These are phyloP conservation scores for Asclepias syriaca DNA, from an alignment of 257 asterid species.

Conservation along the genomic window DNA sequence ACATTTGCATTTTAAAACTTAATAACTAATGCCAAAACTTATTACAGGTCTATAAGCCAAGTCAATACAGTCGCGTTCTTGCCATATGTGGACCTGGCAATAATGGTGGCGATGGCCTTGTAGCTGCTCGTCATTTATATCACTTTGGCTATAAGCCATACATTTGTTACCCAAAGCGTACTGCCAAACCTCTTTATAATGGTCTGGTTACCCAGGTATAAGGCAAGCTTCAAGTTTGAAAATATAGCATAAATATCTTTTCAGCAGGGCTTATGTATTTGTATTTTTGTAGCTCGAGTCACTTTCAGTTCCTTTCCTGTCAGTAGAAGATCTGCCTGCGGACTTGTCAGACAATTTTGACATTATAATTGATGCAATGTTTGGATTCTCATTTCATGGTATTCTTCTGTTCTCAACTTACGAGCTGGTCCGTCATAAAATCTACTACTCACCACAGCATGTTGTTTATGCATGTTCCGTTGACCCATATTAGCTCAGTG, in stretches of 20 bases:
- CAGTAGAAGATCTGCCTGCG: conserved; percentile 67
- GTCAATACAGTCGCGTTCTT: conserved; percentile 59
- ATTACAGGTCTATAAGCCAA: conserved; percentile 64
- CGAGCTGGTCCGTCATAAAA: too few species aligned
- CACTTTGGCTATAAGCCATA: conserved; percentile 78
- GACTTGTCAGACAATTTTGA: conserved; percentile 70
- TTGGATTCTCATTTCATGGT: conserved; percentile 97
- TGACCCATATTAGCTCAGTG: not conserved
- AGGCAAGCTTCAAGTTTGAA: conserved; percentile 4
- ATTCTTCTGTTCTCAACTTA: conserved; percentile 3
- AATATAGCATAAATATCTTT: conserved; percentile 9
- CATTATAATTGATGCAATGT: conserved; percentile 77
- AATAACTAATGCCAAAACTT: not conserved
- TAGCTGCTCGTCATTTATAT: conserved; percentile 91
- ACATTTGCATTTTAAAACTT: not conserved
- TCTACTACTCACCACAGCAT: too few species aligned
- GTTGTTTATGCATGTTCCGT: not conserved
- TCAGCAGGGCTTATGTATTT: conserved; percentile 27
- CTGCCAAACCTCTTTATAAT: conserved; percentile 65
- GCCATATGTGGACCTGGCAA: conserved; percentile 93
- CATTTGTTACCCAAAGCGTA: conserved; percentile 82
- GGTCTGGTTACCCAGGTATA: conserved; percentile 88
- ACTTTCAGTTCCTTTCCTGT: conserved; percentile 70
- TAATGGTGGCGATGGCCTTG: conserved; percentile 97
- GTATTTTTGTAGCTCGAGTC: conserved; percentile 72